A percentile compares a stretch with the other conserved stretches of the same genome.
These are phyloP conservation scores for Pyrenophora seminiperda DNA, from an alignment of 2,329 filamentous ascomycete species.

Conservation along the genomic window DNA sequence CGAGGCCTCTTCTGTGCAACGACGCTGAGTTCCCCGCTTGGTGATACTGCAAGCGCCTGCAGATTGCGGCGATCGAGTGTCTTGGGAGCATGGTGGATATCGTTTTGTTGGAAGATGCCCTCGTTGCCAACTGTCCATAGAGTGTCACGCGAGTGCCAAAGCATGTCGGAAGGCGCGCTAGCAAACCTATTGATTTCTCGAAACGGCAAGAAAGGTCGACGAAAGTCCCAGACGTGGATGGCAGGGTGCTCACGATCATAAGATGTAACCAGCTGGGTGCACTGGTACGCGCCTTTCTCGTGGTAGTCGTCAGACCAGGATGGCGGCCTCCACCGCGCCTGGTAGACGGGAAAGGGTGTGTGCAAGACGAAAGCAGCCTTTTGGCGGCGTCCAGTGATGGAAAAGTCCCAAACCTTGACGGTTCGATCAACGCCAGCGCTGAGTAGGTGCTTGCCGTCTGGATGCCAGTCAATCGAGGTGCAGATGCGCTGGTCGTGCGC, in stretches of 20 bases:
- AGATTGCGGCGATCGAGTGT: conserved; percentile 62
- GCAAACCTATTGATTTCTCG: conserved; percentile 63
- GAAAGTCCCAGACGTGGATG: conserved; percentile 69
- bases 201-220: conserved; percentile 65
- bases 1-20: conserved; percentile 59
- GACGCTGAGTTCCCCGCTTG: conserved; percentile 61
- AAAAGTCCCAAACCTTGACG: conserved; percentile 69
- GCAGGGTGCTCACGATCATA: conserved; percentile 66
- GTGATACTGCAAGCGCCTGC: conserved; percentile 63
- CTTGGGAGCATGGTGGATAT: conserved; percentile 64
- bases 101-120: conserved; percentile 66
- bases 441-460: conserved; percentile 67
- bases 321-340: conserved; percentile 66
- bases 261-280: conserved; percentile 65
- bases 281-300: conserved; percentile 61
- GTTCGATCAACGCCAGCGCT: conserved; percentile 67
- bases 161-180: conserved; percentile 62
- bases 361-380: conserved; percentile 64
- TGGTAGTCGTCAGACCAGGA: conserved; percentile 60
- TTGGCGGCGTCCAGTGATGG: conserved; percentile 60
- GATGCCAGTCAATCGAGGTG: conserved; percentile 69
- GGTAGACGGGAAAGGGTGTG: conserved; percentile 65
- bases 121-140: conserved; percentile 68
- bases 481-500: conserved; percentile 64
- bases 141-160: conserved; percentile 68